phyloP scores from a whole-genome alignment of 345 rosid genomes.

The Salix purpurea region DNA sequence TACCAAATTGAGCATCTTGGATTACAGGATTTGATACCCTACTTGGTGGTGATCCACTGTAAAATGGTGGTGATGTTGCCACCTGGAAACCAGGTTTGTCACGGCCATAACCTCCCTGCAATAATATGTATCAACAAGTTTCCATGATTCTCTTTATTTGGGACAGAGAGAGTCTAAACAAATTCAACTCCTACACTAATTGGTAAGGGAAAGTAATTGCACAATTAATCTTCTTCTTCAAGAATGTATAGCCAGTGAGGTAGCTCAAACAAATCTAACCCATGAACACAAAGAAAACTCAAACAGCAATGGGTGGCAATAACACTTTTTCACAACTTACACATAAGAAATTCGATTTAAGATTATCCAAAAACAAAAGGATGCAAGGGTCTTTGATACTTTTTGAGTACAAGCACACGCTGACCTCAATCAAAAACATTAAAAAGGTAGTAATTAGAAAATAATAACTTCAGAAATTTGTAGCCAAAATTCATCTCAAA shows the following conservation, averaged over 20 bases:
- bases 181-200: background rate
- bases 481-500: background rate
- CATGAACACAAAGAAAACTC: background rate
- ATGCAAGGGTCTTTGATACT: background rate
- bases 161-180: background rate
- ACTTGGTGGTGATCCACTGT: slow-evolving; percentile 68
- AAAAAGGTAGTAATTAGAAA: background rate
- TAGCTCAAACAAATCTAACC: background rate
- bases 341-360: background rate
- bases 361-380: background rate
- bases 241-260: background rate
- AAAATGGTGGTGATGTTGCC: slow-evolving; percentile 63
- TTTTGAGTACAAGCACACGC: background rate
- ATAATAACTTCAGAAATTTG: background rate
- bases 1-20: slow-evolving; percentile 61
- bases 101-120: slow-evolving; percentile 45
- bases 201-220: background rate
- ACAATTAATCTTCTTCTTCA: background rate
- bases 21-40: slow-evolving; percentile 62
- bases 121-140: background rate
- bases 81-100: slow-evolving; percentile 25
- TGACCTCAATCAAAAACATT: background rate
- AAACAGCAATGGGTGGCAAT: background rate
- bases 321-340: background rate
- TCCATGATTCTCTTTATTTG: background rate